These are phyloP conservation scores for Aspergillus unguis DNA, from an alignment of 2,329 filamentous ascomycete genomes.

Conservation along the genomic window DNA sequence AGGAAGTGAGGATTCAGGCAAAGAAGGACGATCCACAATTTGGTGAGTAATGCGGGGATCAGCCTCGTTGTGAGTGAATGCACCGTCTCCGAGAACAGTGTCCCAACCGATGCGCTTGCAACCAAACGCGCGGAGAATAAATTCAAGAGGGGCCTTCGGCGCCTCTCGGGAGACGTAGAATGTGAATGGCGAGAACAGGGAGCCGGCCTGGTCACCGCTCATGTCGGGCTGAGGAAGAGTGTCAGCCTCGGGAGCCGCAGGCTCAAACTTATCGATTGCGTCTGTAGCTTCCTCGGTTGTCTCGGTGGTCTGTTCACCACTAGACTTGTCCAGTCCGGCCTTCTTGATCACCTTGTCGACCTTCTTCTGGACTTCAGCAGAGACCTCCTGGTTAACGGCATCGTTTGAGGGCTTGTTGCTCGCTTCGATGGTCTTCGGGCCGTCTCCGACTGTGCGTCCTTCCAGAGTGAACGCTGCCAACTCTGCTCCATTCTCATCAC, in stretches of 20 bases:
- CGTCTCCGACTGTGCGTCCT: constrained; percentile 58
- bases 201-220: constrained; percentile 63
- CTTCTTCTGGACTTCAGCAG: constrained; percentile 66
- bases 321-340: constrained; percentile 39
- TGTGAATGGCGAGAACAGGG: constrained; percentile 83
- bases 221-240: constrained; percentile 73
- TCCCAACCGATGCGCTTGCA: constrained; percentile 98
- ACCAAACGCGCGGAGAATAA: constrained; percentile 88
- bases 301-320: constrained; percentile 44
- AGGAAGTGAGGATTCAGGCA: constrained; percentile 56
- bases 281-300: constrained; percentile 52
- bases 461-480: constrained; percentile 88
- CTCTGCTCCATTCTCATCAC: constrained; percentile 86
- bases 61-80: constrained; percentile 84
- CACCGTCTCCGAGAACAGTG: constrained; percentile 79
- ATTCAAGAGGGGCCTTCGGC: constrained; percentile 84
- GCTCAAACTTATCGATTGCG: constrained; percentile 87
- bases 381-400: constrained; percentile 55
- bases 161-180: constrained; percentile 94
- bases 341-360: constrained; percentile 55
- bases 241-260: constrained; percentile 79
- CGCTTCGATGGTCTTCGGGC: constrained; percentile 52
- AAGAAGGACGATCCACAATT: constrained; percentile 82
- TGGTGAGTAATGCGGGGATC: constrained; percentile 93
- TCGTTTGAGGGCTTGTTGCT: constrained; percentile 53